These are phyloP conservation scores for Plenodomus biglobosus DNA, from an alignment of 2,329 filamentous ascomycete species.

Conservation along the genomic window DNA sequence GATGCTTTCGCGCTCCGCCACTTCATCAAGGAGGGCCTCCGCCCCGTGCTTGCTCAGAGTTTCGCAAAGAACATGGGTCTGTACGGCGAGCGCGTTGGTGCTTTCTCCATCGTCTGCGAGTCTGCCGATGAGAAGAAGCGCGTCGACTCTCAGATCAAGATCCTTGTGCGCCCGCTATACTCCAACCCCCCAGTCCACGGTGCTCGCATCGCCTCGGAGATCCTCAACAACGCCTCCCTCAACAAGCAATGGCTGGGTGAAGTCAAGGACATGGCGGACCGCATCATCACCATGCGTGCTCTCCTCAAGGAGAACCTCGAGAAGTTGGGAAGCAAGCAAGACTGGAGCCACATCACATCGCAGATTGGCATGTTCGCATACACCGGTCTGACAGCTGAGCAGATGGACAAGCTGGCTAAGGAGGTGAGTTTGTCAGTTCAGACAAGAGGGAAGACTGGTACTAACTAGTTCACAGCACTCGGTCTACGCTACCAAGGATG, in stretches of 20 bases:
- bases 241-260: conserved; percentile 95
- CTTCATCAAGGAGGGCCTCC: conserved; percentile 91
- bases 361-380: conserved; percentile 99
- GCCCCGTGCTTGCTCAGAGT: conserved; percentile 84
- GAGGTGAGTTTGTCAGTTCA: conserved; percentile 58
- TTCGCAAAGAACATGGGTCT: conserved; percentile 99
- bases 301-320: conserved; percentile 94
- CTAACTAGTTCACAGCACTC: conserved; percentile 62
- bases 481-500: conserved; percentile 94
- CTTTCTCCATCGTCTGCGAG: conserved; percentile 88
- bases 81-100: conserved; percentile 96
- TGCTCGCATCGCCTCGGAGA: conserved; percentile 87
- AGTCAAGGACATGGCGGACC: conserved; percentile 98
- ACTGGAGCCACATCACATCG: conserved; percentile 98
- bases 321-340: conserved; percentile 90
- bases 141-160: conserved; percentile 97
- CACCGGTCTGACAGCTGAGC: conserved; percentile 85
- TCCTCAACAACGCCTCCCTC: conserved; percentile 80
- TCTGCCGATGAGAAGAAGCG: conserved; percentile 90
- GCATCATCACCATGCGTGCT: conserved; percentile 97
- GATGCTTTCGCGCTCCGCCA: conserved; percentile 92
- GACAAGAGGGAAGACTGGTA: conserved; percentile 11
- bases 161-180: conserved; percentile 94
- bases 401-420: conserved; percentile 89
- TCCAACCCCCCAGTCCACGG: conserved; percentile 98